Evolutionary conservation across 768 basidiomycete species (phyloP).

Genomic region (Asterophora lycoperdoides): DNA sequence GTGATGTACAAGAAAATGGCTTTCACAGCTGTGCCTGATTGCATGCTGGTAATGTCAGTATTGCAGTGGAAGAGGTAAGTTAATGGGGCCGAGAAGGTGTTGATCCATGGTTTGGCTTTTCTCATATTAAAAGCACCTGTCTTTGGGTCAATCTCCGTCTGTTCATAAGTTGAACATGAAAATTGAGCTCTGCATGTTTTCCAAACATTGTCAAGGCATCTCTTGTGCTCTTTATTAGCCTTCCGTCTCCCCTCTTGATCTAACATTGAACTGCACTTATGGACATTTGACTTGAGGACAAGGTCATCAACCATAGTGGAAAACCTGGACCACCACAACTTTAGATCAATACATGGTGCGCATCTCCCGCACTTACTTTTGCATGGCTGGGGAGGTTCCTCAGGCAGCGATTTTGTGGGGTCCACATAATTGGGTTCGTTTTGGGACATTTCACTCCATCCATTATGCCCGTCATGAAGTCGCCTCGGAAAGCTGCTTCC

Average conservation of each 20-base stretch:
- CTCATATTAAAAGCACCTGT: slow-evolving; percentile 28
- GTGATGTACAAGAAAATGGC: too few relatives aligned
- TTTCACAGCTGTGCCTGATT: slow-evolving; percentile 38
- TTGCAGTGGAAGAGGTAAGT: slow-evolving; percentile 35
- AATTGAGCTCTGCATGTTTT: too few relatives aligned
- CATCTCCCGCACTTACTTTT: slow-evolving; percentile 15
- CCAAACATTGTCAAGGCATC: too few relatives aligned
- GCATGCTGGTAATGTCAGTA: slow-evolving; percentile 33
- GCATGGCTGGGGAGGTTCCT: slow-evolving; percentile 14
- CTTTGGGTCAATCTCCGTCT: slow-evolving; percentile 21
- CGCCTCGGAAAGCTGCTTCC: background rate
- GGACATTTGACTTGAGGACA: slow-evolving; percentile 24
- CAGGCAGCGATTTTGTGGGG: slow-evolving; percentile 23
- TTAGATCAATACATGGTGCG: slow-evolving; percentile 13
- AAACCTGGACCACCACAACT: slow-evolving; percentile 15
- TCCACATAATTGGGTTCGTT: background rate
- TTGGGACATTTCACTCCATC: background rate
- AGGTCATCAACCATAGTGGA: slow-evolving; percentile 25
- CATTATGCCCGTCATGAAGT: background rate
- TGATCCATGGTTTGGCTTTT: slow-evolving; percentile 33
- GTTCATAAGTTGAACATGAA: slow-evolving; percentile 22
- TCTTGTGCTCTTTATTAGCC: slow-evolving; percentile 6
- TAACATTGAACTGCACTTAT: slow-evolving; percentile 19
- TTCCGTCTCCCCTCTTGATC: slow-evolving; percentile 13
- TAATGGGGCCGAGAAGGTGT: slow-evolving; percentile 32